Base-by-base conservation (phyloP, 768 basidiomycete species). In the Lentinula sp. region DNA sequence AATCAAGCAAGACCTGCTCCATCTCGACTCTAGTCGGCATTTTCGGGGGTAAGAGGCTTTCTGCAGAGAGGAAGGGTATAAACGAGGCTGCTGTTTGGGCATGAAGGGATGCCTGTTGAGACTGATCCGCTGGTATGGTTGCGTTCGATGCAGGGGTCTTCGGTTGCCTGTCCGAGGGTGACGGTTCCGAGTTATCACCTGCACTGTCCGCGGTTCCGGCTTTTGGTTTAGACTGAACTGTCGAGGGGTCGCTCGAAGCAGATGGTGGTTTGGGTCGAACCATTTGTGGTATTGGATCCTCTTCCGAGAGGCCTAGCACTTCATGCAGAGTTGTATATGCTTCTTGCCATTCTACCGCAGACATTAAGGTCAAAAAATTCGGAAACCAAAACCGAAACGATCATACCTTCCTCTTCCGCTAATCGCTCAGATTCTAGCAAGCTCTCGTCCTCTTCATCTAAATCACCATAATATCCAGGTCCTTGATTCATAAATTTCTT, bases 401-500 rank as follows among this genome's bases (percentile, higher is more conserved):
- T 16, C 32, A 55, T 65, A 91, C 93, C 89, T 69, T 86, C 83
- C 60, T 88, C 81, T 71, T 94, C 93, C 32, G 85, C 83, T 60
- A 80, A 78, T 46, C 73, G 74, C 73, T 98, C 96, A 62, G 79
- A 91, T 58, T 84, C 79, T 15, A 93, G 69, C 35, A 99, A 71
- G n/a, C 74, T 74, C 7, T 80, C 85, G 50, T 84, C 86, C 3
- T 74, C 73, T 71, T 99, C 95, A 69, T 98, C 96, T 13, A 88
- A 66, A 68, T 99, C 94, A 7, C 96, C 95, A 71, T 90, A 98
- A 71, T 99, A 98, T 0, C 83, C 81, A 0, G 91, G 91, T 0
- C 90, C 91, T 69, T 93, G 92, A 66, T 89, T 85, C 75, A 86
- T 83, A 70, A 95, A 98, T 72, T 91, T 93, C 74, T 91, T 91